A percentile compares a stretch with the other conserved stretches of the same genome.
These are phyloP conservation scores for Myrica gale DNA, from an alignment of 306 rosid species.

Conservation along the genomic window DNA sequence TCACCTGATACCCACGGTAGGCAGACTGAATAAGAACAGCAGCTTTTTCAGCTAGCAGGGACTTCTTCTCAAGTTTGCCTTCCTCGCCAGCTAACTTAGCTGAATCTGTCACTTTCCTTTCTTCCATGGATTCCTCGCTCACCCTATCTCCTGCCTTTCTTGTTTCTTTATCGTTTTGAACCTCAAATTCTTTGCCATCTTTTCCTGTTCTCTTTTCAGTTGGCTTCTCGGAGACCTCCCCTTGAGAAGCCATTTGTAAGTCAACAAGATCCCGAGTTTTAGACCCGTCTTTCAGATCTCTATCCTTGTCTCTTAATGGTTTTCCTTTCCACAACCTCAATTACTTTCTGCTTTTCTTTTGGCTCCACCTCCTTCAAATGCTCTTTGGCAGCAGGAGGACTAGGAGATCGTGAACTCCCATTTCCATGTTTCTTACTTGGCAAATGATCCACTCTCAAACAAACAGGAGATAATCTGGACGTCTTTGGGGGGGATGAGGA, in stretches of 20 bases:
- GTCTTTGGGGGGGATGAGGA: slow-evolving; percentile 41
- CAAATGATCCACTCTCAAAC: slow-evolving; percentile 77
- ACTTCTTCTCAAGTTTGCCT: slow-evolving; percentile 9
- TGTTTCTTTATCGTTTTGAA: slow-evolving; percentile 16
- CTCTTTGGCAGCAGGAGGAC: slow-evolving; percentile 47
- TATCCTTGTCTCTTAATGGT: slow-evolving; percentile 23
- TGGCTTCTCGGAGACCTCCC: background rate
- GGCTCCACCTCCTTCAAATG: slow-evolving; percentile 17
- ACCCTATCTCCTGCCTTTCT: background rate
- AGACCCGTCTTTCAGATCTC: background rate
- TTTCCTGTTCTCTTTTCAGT: slow-evolving; percentile 4
- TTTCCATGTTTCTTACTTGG: slow-evolving; percentile 51
- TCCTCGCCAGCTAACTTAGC: slow-evolving; percentile 6
- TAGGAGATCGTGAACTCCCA: slow-evolving; percentile 48
- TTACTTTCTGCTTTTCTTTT: slow-evolving; percentile 19
- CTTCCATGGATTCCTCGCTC: slow-evolving; percentile 20
- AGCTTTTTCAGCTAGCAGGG: slow-evolving; percentile 51
- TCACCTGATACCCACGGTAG: slow-evolving; percentile 56
- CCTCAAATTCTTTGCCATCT: background rate
- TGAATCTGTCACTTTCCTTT: background rate
- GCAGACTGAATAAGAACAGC: slow-evolving; percentile 67
- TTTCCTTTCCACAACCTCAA: slow-evolving; percentile 27
- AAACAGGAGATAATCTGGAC: slow-evolving; percentile 68
- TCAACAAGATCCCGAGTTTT: background rate
- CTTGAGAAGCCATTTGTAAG: background rate